Percentiles rank a stretch among this genome's conserved stretches.
Evolutionary conservation across 2,329 filamentous ascomycete genomes (phyloP).

Genomic region (Cordyceps javanica): DNA sequence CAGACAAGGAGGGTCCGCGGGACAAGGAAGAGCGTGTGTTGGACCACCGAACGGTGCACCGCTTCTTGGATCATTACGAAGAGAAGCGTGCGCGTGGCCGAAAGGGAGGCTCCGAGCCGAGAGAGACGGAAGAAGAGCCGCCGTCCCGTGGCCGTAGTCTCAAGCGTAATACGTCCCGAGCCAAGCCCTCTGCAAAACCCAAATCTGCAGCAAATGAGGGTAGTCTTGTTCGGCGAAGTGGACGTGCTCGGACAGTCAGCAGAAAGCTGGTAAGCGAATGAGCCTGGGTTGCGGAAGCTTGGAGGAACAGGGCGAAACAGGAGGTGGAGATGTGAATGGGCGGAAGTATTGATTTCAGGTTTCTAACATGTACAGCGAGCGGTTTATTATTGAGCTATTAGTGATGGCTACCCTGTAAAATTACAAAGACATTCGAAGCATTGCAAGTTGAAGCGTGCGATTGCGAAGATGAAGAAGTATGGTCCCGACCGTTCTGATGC

Average conservation of each 20-base stretch:
- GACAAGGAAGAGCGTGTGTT: conserved; percentile 69
- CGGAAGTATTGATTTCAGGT: background rate
- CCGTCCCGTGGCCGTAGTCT: conserved; percentile 21
- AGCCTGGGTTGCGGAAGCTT: background rate
- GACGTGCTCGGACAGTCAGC: conserved; percentile 6
- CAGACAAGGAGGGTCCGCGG: conserved; percentile 66
- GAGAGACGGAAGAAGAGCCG: conserved; percentile 21
- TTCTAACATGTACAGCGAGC: conserved; percentile 6
- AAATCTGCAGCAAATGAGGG: background rate
- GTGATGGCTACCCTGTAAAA: background rate
- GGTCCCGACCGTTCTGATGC: too few species aligned
- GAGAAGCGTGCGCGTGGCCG: conserved; percentile 51
- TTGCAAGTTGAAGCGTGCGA: background rate
- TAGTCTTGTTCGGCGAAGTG: conserved; percentile 3
- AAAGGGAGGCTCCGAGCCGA: conserved; percentile 25
- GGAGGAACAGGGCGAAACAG: background rate
- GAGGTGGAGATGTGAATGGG: background rate
- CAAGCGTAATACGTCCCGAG: conserved; percentile 17
- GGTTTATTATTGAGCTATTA: background rate
- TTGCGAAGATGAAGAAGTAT: background rate
- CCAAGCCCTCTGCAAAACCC: conserved; percentile 13
- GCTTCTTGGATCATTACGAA: conserved; percentile 69
- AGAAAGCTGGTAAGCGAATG: background rate
- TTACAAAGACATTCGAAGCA: background rate
- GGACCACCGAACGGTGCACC: conserved; percentile 82